A percentile compares a stretch with the other conserved stretches of the same genome.
These are phyloP conservation scores for Chenopodium formosanum DNA, from an alignment of 148 eudicot genomes.

Conservation along the genomic window DNA sequence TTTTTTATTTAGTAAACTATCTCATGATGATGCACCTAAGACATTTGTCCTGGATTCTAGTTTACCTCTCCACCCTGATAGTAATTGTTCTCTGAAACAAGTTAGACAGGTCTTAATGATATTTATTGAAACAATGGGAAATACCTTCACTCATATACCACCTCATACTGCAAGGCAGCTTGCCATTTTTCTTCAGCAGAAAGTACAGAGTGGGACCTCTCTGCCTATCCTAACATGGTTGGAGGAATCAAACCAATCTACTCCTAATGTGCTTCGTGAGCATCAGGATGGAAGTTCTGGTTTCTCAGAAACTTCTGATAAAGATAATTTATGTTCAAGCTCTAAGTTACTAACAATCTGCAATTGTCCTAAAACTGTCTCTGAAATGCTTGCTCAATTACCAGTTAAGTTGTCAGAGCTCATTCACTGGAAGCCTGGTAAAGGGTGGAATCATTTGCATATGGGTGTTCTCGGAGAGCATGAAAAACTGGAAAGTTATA, in stretches of 20 bases:
- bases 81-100: slow-evolving; percentile 28
- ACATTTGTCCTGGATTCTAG: slow-evolving; percentile 31
- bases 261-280: slow-evolving; percentile 23
- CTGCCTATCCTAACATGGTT: slow-evolving; percentile 37
- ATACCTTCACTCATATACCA: slow-evolving; percentile 42
- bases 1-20: slow-evolving; percentile 31
- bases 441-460: slow-evolving; percentile 69
- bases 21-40: slow-evolving; percentile 21
- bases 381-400: slow-evolving; percentile 44
- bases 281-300: slow-evolving; percentile 30
- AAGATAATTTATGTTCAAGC: slow-evolving; percentile 30
- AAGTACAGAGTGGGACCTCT: slow-evolving; percentile 42
- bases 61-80: slow-evolving; percentile 26
- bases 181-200: slow-evolving; percentile 52
- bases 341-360: slow-evolving; percentile 45
- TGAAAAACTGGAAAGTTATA: slow-evolving; percentile 44
- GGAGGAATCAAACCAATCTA: slow-evolving; percentile 39
- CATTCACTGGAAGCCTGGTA: slow-evolving; percentile 43
- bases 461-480: slow-evolving; percentile 37
- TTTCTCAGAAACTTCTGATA: slow-evolving; percentile 24
- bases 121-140: slow-evolving; percentile 44
- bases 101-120: slow-evolving; percentile 34
- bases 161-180: slow-evolving; percentile 58
- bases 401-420: slow-evolving; percentile 42
- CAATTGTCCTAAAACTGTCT: slow-evolving; percentile 44